phyloP scores from a whole-genome alignment of 495 filamentous ascomycete species.

The Hypomontagnella monticulosa region DNA sequence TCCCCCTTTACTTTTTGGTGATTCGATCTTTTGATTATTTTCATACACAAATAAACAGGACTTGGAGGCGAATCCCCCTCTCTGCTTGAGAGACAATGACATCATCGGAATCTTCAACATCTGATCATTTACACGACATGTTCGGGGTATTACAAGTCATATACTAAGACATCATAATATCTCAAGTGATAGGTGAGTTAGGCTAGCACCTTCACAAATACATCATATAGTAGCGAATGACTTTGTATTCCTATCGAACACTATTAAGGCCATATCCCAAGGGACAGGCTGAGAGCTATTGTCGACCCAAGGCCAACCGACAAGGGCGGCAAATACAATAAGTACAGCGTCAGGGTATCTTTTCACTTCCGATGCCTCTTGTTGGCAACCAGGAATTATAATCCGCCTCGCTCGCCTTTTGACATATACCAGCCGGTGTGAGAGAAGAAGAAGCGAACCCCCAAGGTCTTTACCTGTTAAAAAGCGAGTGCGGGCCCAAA shows the following conservation, averaged over 20 bases:
- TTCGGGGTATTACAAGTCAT: too few species aligned
- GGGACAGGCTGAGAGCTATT: constrained; percentile 21
- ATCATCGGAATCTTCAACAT: too few species aligned
- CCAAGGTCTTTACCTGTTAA: constrained; percentile 30
- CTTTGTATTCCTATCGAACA: constrained; percentile 40
- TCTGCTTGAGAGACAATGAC: too few species aligned
- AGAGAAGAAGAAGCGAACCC: constrained; percentile 45
- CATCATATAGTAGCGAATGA: constrained; percentile 31
- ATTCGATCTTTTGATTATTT: too few species aligned
- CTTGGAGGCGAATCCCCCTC: too few species aligned
- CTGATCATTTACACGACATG: too few species aligned
- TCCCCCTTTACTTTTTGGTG: too few species aligned
- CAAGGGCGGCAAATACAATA: constrained; percentile 36
- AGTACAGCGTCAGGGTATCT: constrained; percentile 41
- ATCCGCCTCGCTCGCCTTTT: constrained; percentile 30
- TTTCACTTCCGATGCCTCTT: constrained; percentile 29
- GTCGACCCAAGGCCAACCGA: constrained; percentile 27
- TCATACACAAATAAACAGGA: too few species aligned
- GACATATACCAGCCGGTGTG: constrained; percentile 39
- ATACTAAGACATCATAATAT: too few species aligned
- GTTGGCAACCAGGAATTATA: constrained; percentile 32
- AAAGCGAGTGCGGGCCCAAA: constrained; percentile 44
- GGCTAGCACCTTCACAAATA: too few species aligned
- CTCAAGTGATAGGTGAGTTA: too few species aligned
- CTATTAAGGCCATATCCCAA: constrained; percentile 25